Conservation (phyloP, 345 rosid genomes). For the Arabidopsis suecica region DNA sequence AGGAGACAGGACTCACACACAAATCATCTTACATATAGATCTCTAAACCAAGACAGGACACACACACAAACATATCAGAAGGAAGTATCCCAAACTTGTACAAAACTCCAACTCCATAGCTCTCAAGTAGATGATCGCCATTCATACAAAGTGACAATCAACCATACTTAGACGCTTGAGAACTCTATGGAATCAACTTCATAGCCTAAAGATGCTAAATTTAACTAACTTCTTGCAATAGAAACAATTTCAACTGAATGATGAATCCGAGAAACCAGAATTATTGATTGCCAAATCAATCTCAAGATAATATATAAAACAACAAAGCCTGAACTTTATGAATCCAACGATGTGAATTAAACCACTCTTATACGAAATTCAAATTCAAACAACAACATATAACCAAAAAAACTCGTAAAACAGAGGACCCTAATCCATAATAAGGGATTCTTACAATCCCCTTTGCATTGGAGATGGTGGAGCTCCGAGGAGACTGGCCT, state of each 20-base stretch:
- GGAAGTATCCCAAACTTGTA: not conserved
- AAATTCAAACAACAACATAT: not conserved
- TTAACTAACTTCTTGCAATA: not conserved
- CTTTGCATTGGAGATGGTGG: slow-evolving; percentile 46
- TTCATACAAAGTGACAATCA: not conserved
- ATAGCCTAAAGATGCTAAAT: not conserved
- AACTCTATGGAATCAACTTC: not conserved
- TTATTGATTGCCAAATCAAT: slow-evolving; percentile 7
- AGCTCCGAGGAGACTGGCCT: slow-evolving; percentile 73
- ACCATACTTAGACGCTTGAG: not conserved
- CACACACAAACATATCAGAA: not conserved
- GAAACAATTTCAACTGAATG: not conserved
- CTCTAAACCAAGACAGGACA: not conserved
- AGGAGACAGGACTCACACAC: too few species aligned
- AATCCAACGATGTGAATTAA: slow-evolving; percentile 20
- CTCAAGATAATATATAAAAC: slow-evolving; percentile 6
- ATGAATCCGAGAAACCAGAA: not conserved
- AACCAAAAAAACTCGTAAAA: slow-evolving; percentile 2
- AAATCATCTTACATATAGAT: too few species aligned
- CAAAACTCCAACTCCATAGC: not conserved
- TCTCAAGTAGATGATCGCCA: not conserved
- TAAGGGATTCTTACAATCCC: slow-evolving; percentile 19
- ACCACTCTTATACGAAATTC: slow-evolving; percentile 32
- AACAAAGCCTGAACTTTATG: slow-evolving; percentile 22
- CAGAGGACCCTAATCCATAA: slow-evolving; percentile 14